These are phyloP conservation scores for Populus hybrid DNA, from an alignment of 441 rosid species.

Conservation along the genomic window DNA sequence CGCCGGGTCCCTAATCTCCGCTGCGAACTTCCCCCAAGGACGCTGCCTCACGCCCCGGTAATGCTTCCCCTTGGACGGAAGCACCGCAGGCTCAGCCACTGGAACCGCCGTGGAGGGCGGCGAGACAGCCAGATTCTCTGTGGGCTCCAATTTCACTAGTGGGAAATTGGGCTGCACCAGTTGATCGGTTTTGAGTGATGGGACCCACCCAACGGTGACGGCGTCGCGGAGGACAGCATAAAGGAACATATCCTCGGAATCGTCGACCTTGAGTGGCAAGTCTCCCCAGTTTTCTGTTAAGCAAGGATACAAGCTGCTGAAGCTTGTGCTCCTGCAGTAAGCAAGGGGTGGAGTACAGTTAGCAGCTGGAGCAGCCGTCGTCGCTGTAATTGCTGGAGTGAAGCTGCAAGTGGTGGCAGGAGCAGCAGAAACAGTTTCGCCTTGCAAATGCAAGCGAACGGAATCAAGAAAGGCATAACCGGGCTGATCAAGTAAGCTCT, in stretches of 20 bases:
- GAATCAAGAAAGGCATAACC: slow-evolving; percentile 45
- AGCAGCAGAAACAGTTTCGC: slow-evolving; percentile 33
- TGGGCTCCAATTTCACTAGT: slow-evolving; percentile 34
- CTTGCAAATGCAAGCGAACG: slow-evolving; percentile 41
- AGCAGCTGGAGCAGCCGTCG: slow-evolving; percentile 16
- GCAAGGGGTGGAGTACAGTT: slow-evolving; percentile 17
- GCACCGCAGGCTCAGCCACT: slow-evolving; percentile 23
- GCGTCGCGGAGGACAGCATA: slow-evolving; percentile 69
- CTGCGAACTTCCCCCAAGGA: slow-evolving; percentile 98
- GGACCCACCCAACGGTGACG: slow-evolving; percentile 69
- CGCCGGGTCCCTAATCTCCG: slow-evolving; percentile 92
- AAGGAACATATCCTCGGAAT: slow-evolving; percentile 82
- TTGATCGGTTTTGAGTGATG: slow-evolving; percentile 29
- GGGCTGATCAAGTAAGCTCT: slow-evolving; percentile 24
- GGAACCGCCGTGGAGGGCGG: neutral
- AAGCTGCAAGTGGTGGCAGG: neutral
- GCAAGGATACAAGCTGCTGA: slow-evolving; percentile 56
- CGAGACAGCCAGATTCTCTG: slow-evolving; percentile 18
- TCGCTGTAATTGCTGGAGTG: neutral
- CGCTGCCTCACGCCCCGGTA: slow-evolving; percentile 89
- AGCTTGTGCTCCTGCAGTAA: slow-evolving; percentile 54
- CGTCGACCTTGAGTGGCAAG: slow-evolving; percentile 66
- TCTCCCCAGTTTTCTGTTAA: slow-evolving; percentile 82
- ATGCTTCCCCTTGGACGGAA: slow-evolving; percentile 57
- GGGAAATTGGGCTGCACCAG: slow-evolving; percentile 7